Percentiles rank a stretch among this genome's conserved stretches.
phyloP scores from a whole-genome alignment of 306 rosid species.

The Rosa chinensis region DNA sequence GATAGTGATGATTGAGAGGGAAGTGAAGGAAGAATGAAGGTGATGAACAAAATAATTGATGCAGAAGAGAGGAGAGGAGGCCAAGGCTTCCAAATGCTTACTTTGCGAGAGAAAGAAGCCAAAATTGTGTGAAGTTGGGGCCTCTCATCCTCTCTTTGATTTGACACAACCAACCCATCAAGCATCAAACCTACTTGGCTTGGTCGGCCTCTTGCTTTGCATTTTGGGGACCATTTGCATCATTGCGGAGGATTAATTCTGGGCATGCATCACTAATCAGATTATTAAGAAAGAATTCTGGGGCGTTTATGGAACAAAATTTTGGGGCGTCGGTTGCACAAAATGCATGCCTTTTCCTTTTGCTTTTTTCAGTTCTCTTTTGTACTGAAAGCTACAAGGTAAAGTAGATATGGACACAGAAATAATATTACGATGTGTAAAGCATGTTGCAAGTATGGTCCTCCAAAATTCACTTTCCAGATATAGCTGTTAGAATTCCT shows the following conservation, averaged over 20 bases:
- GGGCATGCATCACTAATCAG: background rate
- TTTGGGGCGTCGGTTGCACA: background rate
- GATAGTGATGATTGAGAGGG: slow-evolving; percentile 1
- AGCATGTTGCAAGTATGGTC: background rate
- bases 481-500: background rate
- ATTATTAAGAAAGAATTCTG: background rate
- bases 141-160: slow-evolving; percentile 20
- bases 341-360: background rate
- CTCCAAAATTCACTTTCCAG: background rate
- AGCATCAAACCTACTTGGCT: slow-evolving; percentile 14
- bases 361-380: background rate
- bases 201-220: slow-evolving; percentile 38
- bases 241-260: background rate
- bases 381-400: background rate
- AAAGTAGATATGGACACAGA: background rate
- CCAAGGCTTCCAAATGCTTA: slow-evolving; percentile 46
- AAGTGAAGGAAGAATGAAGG: slow-evolving; percentile 3
- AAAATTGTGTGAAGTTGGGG: slow-evolving; percentile 43
- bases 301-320: background rate
- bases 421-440: background rate
- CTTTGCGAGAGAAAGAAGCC: slow-evolving; percentile 67
- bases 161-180: slow-evolving; percentile 47
- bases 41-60: slow-evolving; percentile 13
- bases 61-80: background rate
- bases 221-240: slow-evolving; percentile 14